Evolutionary conservation across 768 basidiomycete genomes (phyloP).

Genomic region (Hericium rajendrae): DNA sequence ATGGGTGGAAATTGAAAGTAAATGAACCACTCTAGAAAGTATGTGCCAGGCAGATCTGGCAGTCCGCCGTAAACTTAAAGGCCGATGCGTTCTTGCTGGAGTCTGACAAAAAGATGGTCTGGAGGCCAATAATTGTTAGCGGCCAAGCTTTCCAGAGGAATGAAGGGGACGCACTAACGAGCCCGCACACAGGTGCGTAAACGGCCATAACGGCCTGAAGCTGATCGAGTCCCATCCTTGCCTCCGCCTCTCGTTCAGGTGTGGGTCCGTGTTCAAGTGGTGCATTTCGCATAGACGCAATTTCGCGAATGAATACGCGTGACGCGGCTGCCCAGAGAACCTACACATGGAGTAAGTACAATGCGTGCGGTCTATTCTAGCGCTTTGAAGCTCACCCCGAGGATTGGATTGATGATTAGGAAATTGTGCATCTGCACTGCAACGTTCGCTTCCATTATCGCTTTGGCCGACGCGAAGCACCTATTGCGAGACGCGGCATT

Average conservation of each 20-base stretch:
- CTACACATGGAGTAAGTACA: neutral
- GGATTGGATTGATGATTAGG: neutral
- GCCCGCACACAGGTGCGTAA: conserved; percentile 2
- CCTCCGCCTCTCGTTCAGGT: conserved; percentile 7
- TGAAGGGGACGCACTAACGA: conserved; percentile 8
- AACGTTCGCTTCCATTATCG: conserved; percentile 6
- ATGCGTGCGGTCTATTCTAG: neutral
- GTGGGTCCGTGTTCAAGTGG: conserved; percentile 2
- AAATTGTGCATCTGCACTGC: conserved; percentile 1
- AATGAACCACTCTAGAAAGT: too few relatives aligned
- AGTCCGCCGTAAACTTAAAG: neutral
- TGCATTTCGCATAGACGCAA: conserved; percentile 7
- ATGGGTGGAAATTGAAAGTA: too few relatives aligned
- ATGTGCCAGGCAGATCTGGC: too few relatives aligned
- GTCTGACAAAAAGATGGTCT: conserved; percentile 10
- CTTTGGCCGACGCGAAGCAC: conserved; percentile 11
- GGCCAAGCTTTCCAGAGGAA: too few relatives aligned
- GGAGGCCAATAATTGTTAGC: neutral
- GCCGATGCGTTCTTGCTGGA: conserved; percentile 9
- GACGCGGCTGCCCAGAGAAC: conserved; percentile 9
- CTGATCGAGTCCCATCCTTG: conserved; percentile 9
- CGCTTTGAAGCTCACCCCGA: conserved; percentile 3
- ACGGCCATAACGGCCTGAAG: conserved; percentile 8
- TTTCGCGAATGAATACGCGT: conserved; percentile 13
- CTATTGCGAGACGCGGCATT: conserved; percentile 10